Evolutionary conservation across 371 early-diverging fungal species (phyloP).

Genomic region (Mortierella sp.): DNA sequence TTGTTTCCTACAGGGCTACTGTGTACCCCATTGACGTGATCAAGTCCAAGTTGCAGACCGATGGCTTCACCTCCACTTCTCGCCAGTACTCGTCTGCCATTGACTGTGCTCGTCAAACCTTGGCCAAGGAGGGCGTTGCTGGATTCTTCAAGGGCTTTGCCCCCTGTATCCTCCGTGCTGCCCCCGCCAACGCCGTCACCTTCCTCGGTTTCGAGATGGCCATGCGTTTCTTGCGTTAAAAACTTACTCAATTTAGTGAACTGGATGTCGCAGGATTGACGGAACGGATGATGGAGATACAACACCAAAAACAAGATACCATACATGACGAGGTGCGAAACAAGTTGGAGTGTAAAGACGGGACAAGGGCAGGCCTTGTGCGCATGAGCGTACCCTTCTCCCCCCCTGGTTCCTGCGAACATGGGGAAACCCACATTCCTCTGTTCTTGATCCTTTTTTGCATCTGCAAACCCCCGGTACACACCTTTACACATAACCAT

Average conservation of each 20-base stretch:
- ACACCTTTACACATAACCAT: not conserved
- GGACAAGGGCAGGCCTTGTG: not conserved
- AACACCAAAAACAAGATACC: not conserved
- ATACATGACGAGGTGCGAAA: not conserved
- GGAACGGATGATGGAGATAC: not conserved
- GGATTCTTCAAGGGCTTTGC: slow-evolving; percentile 91
- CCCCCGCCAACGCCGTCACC: slow-evolving; percentile 90
- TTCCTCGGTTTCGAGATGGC: slow-evolving; percentile 77
- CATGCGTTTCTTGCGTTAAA: slow-evolving; percentile 63
- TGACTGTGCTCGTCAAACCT: slow-evolving; percentile 78
- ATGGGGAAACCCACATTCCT: not conserved
- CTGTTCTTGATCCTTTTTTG: not conserved
- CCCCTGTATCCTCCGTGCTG: slow-evolving; percentile 90
- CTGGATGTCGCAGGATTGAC: not conserved
- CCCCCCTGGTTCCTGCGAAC: not conserved
- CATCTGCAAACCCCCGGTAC: slow-evolving; percentile 1
- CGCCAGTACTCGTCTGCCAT: slow-evolving; percentile 73
- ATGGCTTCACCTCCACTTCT: slow-evolving; percentile 70
- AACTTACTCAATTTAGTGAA: not conserved
- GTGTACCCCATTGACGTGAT: slow-evolving; percentile 86
- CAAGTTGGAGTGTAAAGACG: not conserved
- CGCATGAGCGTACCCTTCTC: not conserved
- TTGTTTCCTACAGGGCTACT: slow-evolving; percentile 56
- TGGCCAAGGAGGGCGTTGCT: slow-evolving; percentile 75
- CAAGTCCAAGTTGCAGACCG: slow-evolving; percentile 87